These are phyloP conservation scores for Suillus spraguei DNA, from an alignment of 768 basidiomycete species.

Conservation along the genomic window DNA sequence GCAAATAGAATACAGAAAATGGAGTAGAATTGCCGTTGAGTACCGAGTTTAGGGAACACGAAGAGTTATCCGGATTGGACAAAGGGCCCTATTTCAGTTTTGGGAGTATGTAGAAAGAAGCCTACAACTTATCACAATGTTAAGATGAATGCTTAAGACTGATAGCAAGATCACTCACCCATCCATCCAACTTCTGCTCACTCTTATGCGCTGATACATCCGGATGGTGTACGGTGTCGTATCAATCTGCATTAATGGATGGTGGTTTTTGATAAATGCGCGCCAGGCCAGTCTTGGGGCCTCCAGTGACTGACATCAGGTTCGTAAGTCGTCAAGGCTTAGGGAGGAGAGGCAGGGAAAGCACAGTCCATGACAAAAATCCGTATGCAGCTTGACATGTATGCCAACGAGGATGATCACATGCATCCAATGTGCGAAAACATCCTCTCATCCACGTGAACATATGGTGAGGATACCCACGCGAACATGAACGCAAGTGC, in stretches of 20 bases:
- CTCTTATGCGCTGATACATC: constrained; percentile 73
- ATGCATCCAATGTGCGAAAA: no score
- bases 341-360: no score
- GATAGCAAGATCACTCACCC: constrained; percentile 62
- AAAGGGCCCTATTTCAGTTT: constrained; percentile 60
- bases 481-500: no score
- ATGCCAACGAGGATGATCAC: no score
- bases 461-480: no score
- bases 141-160: constrained; percentile 19
- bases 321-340: no score
- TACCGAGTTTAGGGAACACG: constrained; percentile 32
- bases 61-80: constrained; percentile 52
- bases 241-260: constrained; percentile 31
- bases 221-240: constrained; percentile 68
- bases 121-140: constrained; percentile 40
- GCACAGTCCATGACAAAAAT: no score
- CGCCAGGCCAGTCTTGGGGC: constrained; percentile 51
- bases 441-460: no score
- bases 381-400: no score
- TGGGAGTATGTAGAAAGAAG: constrained; percentile 72
- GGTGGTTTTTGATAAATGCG: constrained; percentile 76
- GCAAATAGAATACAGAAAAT: constrained; percentile 80
- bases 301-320: no score
- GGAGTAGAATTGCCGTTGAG: constrained; percentile 50
- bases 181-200: constrained; percentile 61